Evolutionary conservation across 2,329 filamentous ascomycete species (phyloP).

Genomic region (Stemphylium beticola): DNA sequence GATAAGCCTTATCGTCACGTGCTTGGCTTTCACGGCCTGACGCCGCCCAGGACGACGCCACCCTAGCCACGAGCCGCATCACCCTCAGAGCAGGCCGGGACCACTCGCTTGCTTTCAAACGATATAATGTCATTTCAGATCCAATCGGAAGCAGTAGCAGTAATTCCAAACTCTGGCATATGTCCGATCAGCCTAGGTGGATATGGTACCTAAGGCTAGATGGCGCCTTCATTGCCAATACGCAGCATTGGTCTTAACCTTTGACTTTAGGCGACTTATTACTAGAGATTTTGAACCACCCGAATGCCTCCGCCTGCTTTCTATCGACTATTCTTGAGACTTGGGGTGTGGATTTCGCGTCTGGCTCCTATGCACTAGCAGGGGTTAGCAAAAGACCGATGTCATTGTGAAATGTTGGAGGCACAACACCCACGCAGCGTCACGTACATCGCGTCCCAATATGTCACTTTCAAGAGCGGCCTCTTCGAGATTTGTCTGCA

Average conservation of each 20-base stretch:
- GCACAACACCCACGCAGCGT: background rate
- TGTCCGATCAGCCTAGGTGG: too few species aligned
- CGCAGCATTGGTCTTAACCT: too few species aligned
- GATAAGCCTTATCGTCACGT: constrained; percentile 39
- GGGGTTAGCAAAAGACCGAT: constrained; percentile 11
- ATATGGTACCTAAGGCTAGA: too few species aligned
- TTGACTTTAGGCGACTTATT: too few species aligned
- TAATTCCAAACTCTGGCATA: too few species aligned
- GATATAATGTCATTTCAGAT: too few species aligned
- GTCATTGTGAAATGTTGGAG: constrained; percentile 4
- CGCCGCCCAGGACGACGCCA: background rate
- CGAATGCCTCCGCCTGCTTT: too few species aligned
- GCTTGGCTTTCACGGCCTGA: background rate
- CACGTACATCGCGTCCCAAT: constrained; percentile 2
- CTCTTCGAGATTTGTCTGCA: constrained; percentile 32
- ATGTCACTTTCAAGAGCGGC: constrained; percentile 35
- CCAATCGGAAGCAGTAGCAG: too few species aligned
- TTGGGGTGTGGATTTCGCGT: background rate
- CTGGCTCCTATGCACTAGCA: background rate
- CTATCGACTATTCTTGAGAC: too few species aligned
- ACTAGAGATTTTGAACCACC: too few species aligned
- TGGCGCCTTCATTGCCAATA: too few species aligned
- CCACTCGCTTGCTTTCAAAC: too few species aligned
- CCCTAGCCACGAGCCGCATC: background rate
- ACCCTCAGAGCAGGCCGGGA: background rate